Evolutionary conservation across 768 basidiomycete genomes (phyloP), one percentile per base, ranked within the genome.

Genomic region (Lactifluus hygrophoroides): DNA sequence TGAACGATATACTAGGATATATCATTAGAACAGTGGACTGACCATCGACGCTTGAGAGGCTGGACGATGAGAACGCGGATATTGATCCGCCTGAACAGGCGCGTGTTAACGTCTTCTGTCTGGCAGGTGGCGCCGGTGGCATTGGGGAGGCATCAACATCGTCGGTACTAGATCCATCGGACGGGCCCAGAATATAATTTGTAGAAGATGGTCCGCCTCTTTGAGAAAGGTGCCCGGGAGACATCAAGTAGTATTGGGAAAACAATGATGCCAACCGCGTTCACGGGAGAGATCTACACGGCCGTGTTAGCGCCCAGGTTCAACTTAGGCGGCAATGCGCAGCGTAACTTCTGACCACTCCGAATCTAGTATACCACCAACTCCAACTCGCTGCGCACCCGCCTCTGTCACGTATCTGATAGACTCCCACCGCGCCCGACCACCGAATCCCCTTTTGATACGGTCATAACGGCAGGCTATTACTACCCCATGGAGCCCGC

Each of bases 31-130:
- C n/a, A 28, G 35, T 14, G 30, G 37, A 47, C 57, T 27, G 11
- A 58, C 57, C 57, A 25, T 48, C 51, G 37, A 43, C 23, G n/a
- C 57, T 58, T 37, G 28, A 40, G 52, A 43, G 46, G 23, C 17
- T 25, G 30, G 52, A 42, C 6, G 57, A 27, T 9, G 57, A 54
- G 27, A 38, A 46, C 37, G 8, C 23, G 14, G 38, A 35, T 25
- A 38, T 25, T 32, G 38, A 25, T 28, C 23, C 16, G n/a, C 47
- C 51, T 43, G 38, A 30, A 25, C 13, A 30, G 3, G 28, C 38
- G 51, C 51, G 38, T 16, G 42, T 46, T 21, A 35, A 52, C 17
- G 37, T 48, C 10, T 28, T 48, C 10, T 28, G 37, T 40, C 47
- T 25, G 21, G 30, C 9, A 7, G 10, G 11, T 35, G 46, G n/a